Conservation (phyloP, 2,329 filamentous ascomycete species). For the Hypocrella siamensis region DNA sequence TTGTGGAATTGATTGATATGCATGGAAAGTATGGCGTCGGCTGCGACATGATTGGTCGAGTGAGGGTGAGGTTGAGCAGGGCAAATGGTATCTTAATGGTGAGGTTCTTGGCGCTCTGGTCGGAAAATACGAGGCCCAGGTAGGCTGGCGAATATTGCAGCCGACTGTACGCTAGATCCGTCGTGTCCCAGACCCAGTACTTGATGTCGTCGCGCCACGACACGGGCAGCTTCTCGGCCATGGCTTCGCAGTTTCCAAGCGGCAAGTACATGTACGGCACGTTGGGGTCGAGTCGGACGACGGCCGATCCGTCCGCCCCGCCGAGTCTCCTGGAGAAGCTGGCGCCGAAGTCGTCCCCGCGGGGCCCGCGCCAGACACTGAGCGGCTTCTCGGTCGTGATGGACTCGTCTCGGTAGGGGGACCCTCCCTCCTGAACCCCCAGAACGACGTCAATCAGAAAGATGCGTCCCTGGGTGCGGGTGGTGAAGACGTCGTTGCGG, state of each 20-base stretch:
- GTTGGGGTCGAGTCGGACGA: neutral
- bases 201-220: neutral
- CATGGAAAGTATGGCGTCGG: neutral
- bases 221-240: neutral
- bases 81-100: neutral
- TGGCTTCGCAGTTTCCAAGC: neutral
- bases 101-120: neutral
- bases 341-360: neutral
- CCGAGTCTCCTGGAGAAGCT: neutral
- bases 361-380: neutral
- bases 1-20: neutral
- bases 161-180: neutral
- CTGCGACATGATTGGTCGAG: neutral
- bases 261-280: neutral
- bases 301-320: neutral
- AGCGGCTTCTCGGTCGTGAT: neutral
- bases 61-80: neutral
- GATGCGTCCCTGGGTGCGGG: neutral
- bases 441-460: neutral
- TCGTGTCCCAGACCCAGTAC: neutral
- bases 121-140: neutral
- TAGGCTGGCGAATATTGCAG: neutral
- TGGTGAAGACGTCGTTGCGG: neutral
- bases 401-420: neutral
- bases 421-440: neutral